Conservation (phyloP, 306 rosid genomes). For the Corylus avellana region DNA sequence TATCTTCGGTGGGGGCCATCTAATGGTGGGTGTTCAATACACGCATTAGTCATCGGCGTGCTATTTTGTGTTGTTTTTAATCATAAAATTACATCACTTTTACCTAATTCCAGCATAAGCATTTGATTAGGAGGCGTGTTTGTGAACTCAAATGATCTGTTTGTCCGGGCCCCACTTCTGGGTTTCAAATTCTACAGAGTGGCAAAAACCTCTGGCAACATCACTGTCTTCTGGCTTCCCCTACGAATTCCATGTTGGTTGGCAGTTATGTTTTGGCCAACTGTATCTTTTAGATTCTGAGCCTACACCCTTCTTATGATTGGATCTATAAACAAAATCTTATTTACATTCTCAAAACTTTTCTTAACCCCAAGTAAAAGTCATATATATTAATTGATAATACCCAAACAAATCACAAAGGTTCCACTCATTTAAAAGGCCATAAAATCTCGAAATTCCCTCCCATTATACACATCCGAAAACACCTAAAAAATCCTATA, state of each 20-base stretch:
- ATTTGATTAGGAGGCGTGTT: constrained; percentile 8
- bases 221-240: constrained; percentile 9
- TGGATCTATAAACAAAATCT: background rate
- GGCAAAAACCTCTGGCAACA: background rate
- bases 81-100: constrained; percentile 15
- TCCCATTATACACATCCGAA: too few species aligned
- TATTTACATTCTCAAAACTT: background rate
- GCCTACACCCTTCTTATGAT: background rate
- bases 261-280: constrained; percentile 31
- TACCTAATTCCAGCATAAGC: constrained; percentile 43
- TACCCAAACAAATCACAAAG: too few species aligned
- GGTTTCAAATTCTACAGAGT: background rate
- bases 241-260: constrained; percentile 14
- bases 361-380: background rate
- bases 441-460: too few species aligned
- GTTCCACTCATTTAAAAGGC: too few species aligned
- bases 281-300: constrained; percentile 16
- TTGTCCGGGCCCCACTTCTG: background rate
- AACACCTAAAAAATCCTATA: too few species aligned
- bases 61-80: constrained; percentile 23
- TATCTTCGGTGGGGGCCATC: constrained; percentile 44
- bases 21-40: constrained; percentile 39
- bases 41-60: constrained; percentile 39
- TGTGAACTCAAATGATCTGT: constrained; percentile 3
- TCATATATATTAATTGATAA: too few species aligned